These are phyloP conservation scores for Emiliania huxleyi DNA, from an alignment of 78 protist genomes.

Conservation along the genomic window DNA sequence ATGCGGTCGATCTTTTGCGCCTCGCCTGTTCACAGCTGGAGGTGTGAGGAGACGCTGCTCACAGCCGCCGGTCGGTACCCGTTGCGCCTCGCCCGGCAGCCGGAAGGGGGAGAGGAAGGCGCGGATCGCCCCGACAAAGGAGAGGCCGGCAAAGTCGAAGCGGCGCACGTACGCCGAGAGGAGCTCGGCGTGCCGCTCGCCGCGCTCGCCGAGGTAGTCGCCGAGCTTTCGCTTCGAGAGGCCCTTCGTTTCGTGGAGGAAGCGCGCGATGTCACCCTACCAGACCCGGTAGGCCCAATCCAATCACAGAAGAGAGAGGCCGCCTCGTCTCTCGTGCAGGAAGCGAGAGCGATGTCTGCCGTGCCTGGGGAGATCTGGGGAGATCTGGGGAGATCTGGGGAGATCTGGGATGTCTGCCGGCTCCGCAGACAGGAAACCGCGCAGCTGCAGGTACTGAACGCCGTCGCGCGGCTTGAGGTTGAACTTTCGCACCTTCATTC, in stretches of 20 bases:
- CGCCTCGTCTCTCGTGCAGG: no score
- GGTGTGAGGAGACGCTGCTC: no score
- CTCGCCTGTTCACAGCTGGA: no score
- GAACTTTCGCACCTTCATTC: slow-evolving; percentile 63
- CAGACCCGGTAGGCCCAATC: no score
- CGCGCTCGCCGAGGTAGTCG: slow-evolving; percentile 81
- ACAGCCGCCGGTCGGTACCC: no score
- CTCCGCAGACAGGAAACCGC: slow-evolving; percentile 48
- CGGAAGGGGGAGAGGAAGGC: slow-evolving; percentile 36
- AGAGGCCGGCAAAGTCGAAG: slow-evolving; percentile 63
- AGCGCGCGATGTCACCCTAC: slow-evolving; percentile 68
- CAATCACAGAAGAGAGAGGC: no score
- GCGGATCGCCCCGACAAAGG: slow-evolving; percentile 70
- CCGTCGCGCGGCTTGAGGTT: slow-evolving; percentile 75
- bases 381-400: no score
- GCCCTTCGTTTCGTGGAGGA: slow-evolving; percentile 52
- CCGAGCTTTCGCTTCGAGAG: slow-evolving; percentile 82
- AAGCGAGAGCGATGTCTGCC: no score
- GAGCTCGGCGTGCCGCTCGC: slow-evolving; percentile 24
- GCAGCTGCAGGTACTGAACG: slow-evolving; percentile 38
- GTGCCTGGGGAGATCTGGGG: no score
- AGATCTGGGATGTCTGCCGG: no score
- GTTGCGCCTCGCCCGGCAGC: slow-evolving; percentile 54
- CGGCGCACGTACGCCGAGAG: slow-evolving; percentile 70
- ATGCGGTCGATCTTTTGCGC: slow-evolving; percentile 82